These are phyloP conservation scores for Coniochaeta sp. DNA, from an alignment of 2,329 filamentous ascomycete genomes.

Conservation along the genomic window DNA sequence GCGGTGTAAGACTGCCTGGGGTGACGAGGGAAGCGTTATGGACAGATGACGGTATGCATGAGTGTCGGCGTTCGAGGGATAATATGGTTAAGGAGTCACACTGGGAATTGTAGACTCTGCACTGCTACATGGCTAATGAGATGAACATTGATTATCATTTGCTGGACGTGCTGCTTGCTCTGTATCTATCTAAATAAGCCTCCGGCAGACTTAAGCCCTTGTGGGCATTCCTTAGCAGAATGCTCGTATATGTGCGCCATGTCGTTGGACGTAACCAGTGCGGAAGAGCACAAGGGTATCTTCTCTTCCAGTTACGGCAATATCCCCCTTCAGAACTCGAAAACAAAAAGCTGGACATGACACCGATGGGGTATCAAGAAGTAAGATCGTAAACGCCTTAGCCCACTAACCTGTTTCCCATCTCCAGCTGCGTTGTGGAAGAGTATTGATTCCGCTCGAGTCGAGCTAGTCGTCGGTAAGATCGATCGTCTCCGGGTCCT, in stretches of 20 bases:
- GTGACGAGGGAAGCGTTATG: not conserved
- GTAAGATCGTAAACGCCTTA: no score
- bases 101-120: not conserved
- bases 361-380: not conserved
- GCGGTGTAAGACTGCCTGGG: slow-evolving; percentile 8
- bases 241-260: no score
- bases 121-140: not conserved
- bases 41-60: not conserved
- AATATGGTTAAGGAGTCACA: not conserved
- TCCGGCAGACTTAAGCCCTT: not conserved
- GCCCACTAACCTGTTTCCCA: no score
- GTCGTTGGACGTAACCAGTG: not conserved
- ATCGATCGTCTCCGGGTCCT: not conserved
- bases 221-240: no score
- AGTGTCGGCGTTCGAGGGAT: not conserved
- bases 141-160: not conserved
- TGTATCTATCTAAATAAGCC: no score
- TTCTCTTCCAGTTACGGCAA: not conserved
- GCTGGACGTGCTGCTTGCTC: no score
- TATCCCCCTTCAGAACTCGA: not conserved
- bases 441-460: not conserved
- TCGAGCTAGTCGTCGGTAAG: not conserved
- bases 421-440: no score
- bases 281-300: not conserved
- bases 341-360: not conserved